Evolutionary conservation across 495 filamentous ascomycete species (phyloP), one percentile per base, ranked within the genome.

Genomic region (Cryomyces minteri): DNA sequence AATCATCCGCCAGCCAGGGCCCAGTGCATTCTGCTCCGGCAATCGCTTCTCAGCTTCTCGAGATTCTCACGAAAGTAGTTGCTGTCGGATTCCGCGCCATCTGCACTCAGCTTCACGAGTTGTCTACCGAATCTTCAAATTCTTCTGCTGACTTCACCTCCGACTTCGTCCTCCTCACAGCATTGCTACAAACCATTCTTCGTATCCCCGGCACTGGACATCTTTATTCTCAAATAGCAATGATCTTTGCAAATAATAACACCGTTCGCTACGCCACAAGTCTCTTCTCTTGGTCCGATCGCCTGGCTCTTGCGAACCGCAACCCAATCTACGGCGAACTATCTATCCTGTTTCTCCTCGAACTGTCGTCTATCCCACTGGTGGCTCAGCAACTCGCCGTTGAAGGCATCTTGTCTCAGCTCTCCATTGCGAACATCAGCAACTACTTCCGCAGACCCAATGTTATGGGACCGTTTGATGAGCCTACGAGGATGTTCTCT

Each of bases 281-380:
- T 9, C 70, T 99, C 42, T 95, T 92, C 60, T 93, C 84, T 5
- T 99, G 92, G 92, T 76, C 90, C 11, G 84, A 96, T 59, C 76
- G 78, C 49, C 70, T 90, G 39, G 61, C 61, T 11, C 53, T 41
- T 18, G 44, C 41, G 10, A 73, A 77, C 43, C 76, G 79, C 31
- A 88, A 98, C 51, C 92, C 90, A n/a, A 67, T 99, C 39, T 95
- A 94, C 63, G 92, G 85, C 50, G 86, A 95, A 53, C 66, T 94
- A 12, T 80, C 81, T 53, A 70, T 94, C 6, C 71, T 82, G 12
- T 88, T 94, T 59, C 76, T 99, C 12, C 74, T 94, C 43, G 84
- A 88, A 52, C 68, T 99, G 31, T 94, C 87, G 1, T 75, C 70
- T 34, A 67, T 96, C 4, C 82, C 81, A n/a, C 53, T 71, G 14